These are phyloP conservation scores for Leucocoprinus sp. DNA, from an alignment of 768 basidiomycete species.

Conservation along the genomic window DNA sequence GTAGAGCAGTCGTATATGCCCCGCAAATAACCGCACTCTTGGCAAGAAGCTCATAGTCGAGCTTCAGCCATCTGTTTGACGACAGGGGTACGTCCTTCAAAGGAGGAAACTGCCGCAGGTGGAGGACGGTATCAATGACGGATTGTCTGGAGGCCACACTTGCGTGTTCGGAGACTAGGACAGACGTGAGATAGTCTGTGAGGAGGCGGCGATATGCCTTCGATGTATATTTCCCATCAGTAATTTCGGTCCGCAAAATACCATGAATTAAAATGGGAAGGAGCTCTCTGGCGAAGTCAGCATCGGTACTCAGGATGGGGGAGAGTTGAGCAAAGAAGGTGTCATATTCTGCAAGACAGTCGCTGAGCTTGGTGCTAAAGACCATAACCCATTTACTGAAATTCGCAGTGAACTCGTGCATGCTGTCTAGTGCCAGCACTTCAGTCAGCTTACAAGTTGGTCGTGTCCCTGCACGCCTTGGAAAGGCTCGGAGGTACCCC, in stretches of 20 bases:
- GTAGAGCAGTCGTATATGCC: constrained; percentile 81
- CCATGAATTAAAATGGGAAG: constrained; percentile 74
- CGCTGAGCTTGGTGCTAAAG: constrained; percentile 48
- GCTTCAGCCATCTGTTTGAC: constrained; percentile 73
- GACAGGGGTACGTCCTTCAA: constrained; percentile 29
- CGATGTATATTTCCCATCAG: constrained; percentile 14
- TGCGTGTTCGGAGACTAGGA: constrained; percentile 36
- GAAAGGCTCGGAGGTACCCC: constrained; percentile 40
- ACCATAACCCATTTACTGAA: constrained; percentile 59
- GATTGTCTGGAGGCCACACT: constrained; percentile 40
- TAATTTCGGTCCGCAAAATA: constrained; percentile 35
- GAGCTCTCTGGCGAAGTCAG: constrained; percentile 53
- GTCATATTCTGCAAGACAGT: constrained; percentile 44
- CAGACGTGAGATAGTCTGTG: constrained; percentile 49
- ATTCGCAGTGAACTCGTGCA: constrained; percentile 33
- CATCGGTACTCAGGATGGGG: constrained; percentile 46
- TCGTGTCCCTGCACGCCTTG: constrained; percentile 24
- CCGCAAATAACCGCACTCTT: constrained; percentile 68
- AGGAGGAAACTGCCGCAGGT: constrained; percentile 69
- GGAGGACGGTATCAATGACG: constrained; percentile 69
- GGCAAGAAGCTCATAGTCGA: constrained; percentile 69
- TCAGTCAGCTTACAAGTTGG: constrained; percentile 29
- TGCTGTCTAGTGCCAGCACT: constrained; percentile 24
- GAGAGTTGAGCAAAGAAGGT: constrained; percentile 64
- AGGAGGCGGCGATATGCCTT: constrained; percentile 20